Conservation (phyloP, 345 rosid species). For the Eucalyptus polybractea region DNA sequence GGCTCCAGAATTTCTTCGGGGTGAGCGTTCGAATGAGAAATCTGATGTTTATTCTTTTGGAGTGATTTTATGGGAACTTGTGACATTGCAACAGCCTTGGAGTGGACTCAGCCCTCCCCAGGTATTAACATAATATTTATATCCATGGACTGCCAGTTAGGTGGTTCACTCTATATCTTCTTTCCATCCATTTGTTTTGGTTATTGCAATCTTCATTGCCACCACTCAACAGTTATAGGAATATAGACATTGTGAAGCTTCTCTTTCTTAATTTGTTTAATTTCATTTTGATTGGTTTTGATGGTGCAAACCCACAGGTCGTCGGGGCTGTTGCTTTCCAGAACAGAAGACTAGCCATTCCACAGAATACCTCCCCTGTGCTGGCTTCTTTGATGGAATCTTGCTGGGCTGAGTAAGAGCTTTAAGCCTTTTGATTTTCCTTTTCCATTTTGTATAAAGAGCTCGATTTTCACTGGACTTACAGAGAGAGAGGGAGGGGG, state of each 20-base stretch:
- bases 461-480: neutral
- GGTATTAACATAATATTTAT: constrained; percentile 19
- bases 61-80: constrained; percentile 88
- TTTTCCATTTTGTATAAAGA: neutral
- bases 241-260: neutral
- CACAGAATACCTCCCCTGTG: constrained; percentile 57
- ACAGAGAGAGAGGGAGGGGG: neutral
- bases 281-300: neutral
- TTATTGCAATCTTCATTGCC: neutral
- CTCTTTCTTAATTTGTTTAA: neutral
- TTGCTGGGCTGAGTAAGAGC: constrained; percentile 85
- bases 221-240: neutral
- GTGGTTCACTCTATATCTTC: neutral
- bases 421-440: neutral
- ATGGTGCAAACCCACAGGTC: constrained; percentile 30
- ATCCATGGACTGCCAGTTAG: neutral
- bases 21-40: constrained; percentile 95
- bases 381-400: constrained; percentile 90
- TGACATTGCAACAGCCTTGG: constrained; percentile 92
- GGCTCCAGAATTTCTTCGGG: constrained; percentile 99
- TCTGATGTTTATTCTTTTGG: constrained; percentile 94
- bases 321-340: constrained; percentile 99
- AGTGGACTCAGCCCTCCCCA: constrained; percentile 87
- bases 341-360: constrained; percentile 75
- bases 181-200: neutral